Percentiles rank a stretch among this genome's conserved stretches.
phyloP scores from a whole-genome alignment of 164 flowering plant genomes.

The Pachysandra terminalis region DNA sequence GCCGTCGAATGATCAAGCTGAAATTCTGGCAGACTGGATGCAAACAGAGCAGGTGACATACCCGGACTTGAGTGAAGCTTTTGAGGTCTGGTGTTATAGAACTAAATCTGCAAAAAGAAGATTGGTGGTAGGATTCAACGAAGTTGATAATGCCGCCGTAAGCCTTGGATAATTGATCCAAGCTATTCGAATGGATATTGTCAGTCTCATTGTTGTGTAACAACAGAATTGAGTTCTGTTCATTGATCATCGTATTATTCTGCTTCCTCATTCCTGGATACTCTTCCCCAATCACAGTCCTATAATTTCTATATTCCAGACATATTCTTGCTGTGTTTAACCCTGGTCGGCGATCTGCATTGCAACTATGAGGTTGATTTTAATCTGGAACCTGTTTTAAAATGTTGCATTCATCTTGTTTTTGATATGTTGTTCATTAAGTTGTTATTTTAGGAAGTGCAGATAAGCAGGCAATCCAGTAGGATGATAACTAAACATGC shows the following conservation, averaged over 20 bases:
- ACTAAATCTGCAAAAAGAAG: conserved; percentile 90
- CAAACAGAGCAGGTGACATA: conserved; percentile 40
- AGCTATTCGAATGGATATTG: neutral
- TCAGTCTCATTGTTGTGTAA: neutral
- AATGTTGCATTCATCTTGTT: no score
- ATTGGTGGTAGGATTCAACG: conserved; percentile 45
- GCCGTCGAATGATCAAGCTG: conserved; percentile 90
- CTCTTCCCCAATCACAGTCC: no score
- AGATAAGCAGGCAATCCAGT: no score
- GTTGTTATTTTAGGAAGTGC: no score
- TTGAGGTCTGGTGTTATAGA: conserved; percentile 93
- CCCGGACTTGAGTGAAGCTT: conserved; percentile 91
- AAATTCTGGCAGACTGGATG: conserved; percentile 83
- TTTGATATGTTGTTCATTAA: no score
- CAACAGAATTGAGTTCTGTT: neutral
- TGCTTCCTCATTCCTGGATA: no score
- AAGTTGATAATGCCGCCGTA: conserved; percentile 27
- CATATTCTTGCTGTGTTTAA: no score
- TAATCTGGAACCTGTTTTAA: no score
- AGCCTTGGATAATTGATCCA: conserved; percentile 23
- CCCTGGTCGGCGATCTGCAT: no score
- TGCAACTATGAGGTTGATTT: no score
- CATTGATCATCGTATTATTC: neutral
- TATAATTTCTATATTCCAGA: no score
- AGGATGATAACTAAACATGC: no score